These are phyloP conservation scores for Myxozyma melibiosi DNA, from an alignment of 805 yeast genomes.

Conservation along the genomic window DNA sequence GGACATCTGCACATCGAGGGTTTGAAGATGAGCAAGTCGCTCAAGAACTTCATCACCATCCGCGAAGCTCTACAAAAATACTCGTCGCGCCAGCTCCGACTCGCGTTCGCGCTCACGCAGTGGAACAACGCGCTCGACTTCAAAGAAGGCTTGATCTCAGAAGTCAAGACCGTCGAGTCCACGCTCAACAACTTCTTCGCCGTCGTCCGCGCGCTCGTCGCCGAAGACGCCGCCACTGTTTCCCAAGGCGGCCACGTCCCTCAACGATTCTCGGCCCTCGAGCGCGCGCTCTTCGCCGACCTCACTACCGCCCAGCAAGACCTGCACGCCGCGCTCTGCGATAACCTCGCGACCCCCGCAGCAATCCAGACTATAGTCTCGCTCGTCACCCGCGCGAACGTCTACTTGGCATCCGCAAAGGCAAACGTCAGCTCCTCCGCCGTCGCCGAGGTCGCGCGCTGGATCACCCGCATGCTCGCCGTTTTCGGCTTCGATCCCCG, in stretches of 20 bases:
- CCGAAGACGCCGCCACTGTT: slow-evolving; percentile 60
- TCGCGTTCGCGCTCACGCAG: slow-evolving; percentile 85
- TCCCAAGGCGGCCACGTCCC: slow-evolving; percentile 56
- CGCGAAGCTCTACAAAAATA: slow-evolving; percentile 79
- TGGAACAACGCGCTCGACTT: slow-evolving; percentile 95
- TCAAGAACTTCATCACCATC: slow-evolving; percentile 93
- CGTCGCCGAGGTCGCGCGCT: slow-evolving; percentile 62
- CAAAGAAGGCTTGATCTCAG: slow-evolving; percentile 74
- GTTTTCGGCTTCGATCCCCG: slow-evolving; percentile 65
- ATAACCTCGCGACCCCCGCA: slow-evolving; percentile 78
- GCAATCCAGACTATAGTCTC: slow-evolving; percentile 69
- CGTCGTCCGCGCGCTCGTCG: slow-evolving; percentile 76
- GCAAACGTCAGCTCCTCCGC: slow-evolving; percentile 52
- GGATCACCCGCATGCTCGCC: slow-evolving; percentile 68
- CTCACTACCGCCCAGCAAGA: slow-evolving; percentile 56
- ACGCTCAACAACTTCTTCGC: slow-evolving; percentile 80
- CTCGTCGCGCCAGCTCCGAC: slow-evolving; percentile 79
- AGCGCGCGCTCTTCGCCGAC: slow-evolving; percentile 19
- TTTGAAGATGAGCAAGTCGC: slow-evolving; percentile 94
- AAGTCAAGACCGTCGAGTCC: slow-evolving; percentile 76
- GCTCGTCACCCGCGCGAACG: slow-evolving; percentile 69
- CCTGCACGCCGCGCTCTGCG: slow-evolving; percentile 81
- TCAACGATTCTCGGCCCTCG: slow-evolving; percentile 55
- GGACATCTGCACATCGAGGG: slow-evolving; percentile 99
- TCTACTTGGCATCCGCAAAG: slow-evolving; percentile 62